Evolutionary conservation across 176 grass and related monocot species (phyloP), one percentile per base, ranked within the genome.

Genomic region (Alopecurus myosuroides): DNA sequence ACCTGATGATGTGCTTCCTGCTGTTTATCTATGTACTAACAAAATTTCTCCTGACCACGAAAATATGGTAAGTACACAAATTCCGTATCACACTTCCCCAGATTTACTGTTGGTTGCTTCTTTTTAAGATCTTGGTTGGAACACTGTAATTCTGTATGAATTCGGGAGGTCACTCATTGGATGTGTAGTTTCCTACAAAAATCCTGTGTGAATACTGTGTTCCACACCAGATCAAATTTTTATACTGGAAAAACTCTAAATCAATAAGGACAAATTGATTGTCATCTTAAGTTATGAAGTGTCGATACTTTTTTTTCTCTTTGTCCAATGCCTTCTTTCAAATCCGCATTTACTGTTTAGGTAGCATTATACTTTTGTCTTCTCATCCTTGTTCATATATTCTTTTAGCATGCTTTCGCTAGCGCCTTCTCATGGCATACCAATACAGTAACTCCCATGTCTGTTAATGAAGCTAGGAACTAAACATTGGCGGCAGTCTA

Each of bases 1-100:
- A n/a, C 96, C 89, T 83, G 89, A 92, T 78, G 96, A 98, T 84
- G 89, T 98, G 69, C 83, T 95, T 64, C 93, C 96, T 87, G 93
- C 91, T 95, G 86, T 98, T 41, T 95, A 98, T 89, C 86, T 98
- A 11, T 98, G 93, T 70, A 94, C 93, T 76, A 95, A 98, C 69
- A 98, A 85, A 94, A 90, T 98, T 81, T 87, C 91, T 88, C 80
- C 93, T 60, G 91, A 90, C 75, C 93, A 98, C 94, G 93, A 98
- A 91, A 98, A 95, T 81, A 86, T 89, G 75, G 96, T 98, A 92
- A 87, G 89, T 87, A 30, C 52, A 68, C 3, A 52, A 55, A n/a
- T 75, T 55, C 62, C 30, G 5, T 31, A 42, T 62, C 22, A 40
- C 30, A 51, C 35, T 45, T 55, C 13, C 62, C 74, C 36, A 34